Conservation (phyloP, 768 basidiomycete species). For the Hypsizygus marmoreus region DNA sequence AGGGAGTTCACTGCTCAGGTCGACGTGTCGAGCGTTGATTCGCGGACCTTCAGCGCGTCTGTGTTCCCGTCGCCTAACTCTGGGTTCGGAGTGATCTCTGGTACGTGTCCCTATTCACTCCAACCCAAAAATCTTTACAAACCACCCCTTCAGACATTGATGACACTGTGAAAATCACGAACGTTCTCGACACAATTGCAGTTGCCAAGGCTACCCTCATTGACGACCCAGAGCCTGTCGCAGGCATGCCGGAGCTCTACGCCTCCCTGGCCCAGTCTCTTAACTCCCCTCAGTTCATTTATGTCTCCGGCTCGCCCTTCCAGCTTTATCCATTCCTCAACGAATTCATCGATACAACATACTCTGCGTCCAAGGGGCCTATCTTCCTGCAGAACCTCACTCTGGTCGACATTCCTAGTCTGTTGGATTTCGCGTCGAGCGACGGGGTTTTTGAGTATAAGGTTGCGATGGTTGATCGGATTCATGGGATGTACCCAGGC, state of each 20-base stretch:
- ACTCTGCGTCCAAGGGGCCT: slow-evolving; percentile 37
- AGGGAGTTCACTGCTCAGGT: slow-evolving; percentile 19
- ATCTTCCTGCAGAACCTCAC: slow-evolving; percentile 41
- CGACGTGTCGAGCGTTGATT: slow-evolving; percentile 17
- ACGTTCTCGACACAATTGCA: slow-evolving; percentile 35
- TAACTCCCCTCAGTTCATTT: slow-evolving; percentile 41
- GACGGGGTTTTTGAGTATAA: slow-evolving; percentile 37
- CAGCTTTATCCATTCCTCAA: slow-evolving; percentile 48
- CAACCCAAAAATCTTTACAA: too few species aligned
- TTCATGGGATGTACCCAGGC: slow-evolving; percentile 42
- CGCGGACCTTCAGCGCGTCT: slow-evolving; percentile 24
- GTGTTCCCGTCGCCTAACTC: slow-evolving; percentile 37
- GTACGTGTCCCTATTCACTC: too few species aligned
- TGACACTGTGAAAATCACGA: slow-evolving; percentile 44
- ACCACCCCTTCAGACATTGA: slow-evolving; percentile 48
- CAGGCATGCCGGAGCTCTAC: slow-evolving; percentile 51
- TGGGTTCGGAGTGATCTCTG: slow-evolving; percentile 47
- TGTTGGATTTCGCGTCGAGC: slow-evolving; percentile 28
- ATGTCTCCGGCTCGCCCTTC: slow-evolving; percentile 45
- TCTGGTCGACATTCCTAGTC: slow-evolving; percentile 28
- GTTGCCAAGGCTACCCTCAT: slow-evolving; percentile 40
- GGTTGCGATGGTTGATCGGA: slow-evolving; percentile 35
- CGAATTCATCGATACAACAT: slow-evolving; percentile 37
- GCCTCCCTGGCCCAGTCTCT: slow-evolving; percentile 36
- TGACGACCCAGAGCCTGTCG: slow-evolving; percentile 39